Conservation (phyloP, 1,284 basidiomycete species). For the Sanguinoderma infundibulare region DNA sequence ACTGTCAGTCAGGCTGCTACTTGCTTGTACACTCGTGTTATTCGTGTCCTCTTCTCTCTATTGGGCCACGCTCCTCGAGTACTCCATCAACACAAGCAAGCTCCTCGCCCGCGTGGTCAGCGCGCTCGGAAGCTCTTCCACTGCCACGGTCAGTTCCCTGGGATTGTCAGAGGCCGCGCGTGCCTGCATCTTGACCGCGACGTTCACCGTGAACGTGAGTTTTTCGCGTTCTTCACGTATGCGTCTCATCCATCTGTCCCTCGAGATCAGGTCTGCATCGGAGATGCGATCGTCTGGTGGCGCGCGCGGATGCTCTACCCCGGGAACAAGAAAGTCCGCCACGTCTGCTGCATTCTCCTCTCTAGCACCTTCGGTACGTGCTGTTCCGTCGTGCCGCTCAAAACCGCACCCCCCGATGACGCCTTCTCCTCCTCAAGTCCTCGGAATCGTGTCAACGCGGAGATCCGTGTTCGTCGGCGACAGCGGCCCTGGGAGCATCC, state of each 20-base stretch:
- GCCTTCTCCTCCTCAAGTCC: background rate
- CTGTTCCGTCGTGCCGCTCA: background rate
- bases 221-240: too few relatives aligned
- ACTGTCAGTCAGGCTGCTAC: background rate
- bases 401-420: background rate
- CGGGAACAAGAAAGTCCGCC: background rate
- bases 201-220: background rate
- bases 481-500: background rate
- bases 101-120: background rate
- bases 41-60: background rate
- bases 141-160: background rate
- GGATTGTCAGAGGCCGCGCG: background rate
- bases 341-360: background rate
- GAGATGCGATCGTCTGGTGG: background rate
- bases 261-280: background rate
- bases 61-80: background rate
- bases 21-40: background rate
- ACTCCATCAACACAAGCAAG: background rate
- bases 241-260: background rate
- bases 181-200: background rate
- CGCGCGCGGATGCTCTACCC: constrained; percentile 1
- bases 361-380: background rate
- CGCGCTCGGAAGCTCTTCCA: background rate
- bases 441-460: background rate
- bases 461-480: background rate